A percentile compares a stretch with the other conserved stretches of the same genome.
Conservation (phyloP, 768 basidiomycete genomes). For the Hygrophoropsis aurantiaca region DNA sequence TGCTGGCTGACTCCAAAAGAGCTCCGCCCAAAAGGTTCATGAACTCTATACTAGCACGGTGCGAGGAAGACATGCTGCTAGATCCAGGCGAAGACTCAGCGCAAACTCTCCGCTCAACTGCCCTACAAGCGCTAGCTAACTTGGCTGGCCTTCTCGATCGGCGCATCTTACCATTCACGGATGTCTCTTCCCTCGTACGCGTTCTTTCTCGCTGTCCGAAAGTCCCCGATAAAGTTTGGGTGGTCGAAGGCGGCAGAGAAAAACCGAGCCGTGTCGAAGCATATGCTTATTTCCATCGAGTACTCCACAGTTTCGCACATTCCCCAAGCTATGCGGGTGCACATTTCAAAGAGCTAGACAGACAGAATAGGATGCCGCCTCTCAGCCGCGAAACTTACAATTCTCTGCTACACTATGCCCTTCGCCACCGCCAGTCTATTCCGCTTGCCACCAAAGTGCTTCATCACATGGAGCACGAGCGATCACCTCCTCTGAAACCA, state of each 20-base stretch:
- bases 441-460: slow-evolving; percentile 48
- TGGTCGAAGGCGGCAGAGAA: slow-evolving; percentile 24
- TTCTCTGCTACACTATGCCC: slow-evolving; percentile 62
- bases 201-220: slow-evolving; percentile 48
- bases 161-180: slow-evolving; percentile 44
- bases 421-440: slow-evolving; percentile 58
- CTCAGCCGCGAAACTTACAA: slow-evolving; percentile 52
- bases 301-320: slow-evolving; percentile 41
- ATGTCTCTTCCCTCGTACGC: slow-evolving; percentile 46
- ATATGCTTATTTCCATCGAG: slow-evolving; percentile 47
- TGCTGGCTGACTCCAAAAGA: slow-evolving; percentile 3
- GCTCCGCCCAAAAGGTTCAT: slow-evolving; percentile 31
- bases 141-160: slow-evolving; percentile 52
- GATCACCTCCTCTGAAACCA: slow-evolving; percentile 43
- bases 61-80: slow-evolving; percentile 29
- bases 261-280: slow-evolving; percentile 34
- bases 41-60: slow-evolving; percentile 28
- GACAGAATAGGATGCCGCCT: slow-evolving; percentile 24
- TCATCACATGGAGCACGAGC: slow-evolving; percentile 50
- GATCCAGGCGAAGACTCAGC: slow-evolving; percentile 19
- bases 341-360: slow-evolving; percentile 18
- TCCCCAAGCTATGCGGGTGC: slow-evolving; percentile 19
- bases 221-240: slow-evolving; percentile 38
- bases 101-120: slow-evolving; percentile 25
- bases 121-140: slow-evolving; percentile 63